These are phyloP conservation scores for Xylariaceae sp. DNA, from an alignment of 2,329 filamentous ascomycete genomes.

Conservation along the genomic window DNA sequence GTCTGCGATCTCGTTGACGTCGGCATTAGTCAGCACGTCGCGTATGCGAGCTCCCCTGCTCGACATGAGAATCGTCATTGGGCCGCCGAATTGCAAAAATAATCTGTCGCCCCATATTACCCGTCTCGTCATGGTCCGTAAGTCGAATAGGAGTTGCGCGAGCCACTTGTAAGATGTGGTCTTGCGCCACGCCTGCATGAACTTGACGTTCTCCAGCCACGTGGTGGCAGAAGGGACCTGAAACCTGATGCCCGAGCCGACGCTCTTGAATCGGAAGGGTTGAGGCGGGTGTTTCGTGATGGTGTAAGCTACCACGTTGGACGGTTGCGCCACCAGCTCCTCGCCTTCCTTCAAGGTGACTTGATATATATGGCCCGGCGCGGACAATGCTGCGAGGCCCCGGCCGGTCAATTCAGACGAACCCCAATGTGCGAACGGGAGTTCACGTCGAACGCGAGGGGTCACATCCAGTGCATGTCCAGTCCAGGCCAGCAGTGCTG, in stretches of 20 bases:
- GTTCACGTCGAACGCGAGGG: slow-evolving; percentile 72
- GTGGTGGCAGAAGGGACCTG: slow-evolving; percentile 74
- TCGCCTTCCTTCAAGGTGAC: slow-evolving; percentile 80
- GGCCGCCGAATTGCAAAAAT: slow-evolving; percentile 88
- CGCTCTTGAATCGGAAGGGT: slow-evolving; percentile 85
- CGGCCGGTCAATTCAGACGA: slow-evolving; percentile 86
- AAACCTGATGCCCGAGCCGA: slow-evolving; percentile 73
- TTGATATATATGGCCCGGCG: slow-evolving; percentile 88
- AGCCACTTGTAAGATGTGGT: slow-evolving; percentile 74
- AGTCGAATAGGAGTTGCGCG: slow-evolving; percentile 63
- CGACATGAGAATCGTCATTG: slow-evolving; percentile 82
- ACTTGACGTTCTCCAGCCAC: slow-evolving; percentile 70
- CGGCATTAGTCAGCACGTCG: slow-evolving; percentile 74
- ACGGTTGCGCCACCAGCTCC: slow-evolving; percentile 88
- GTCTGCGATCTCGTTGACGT: slow-evolving; percentile 90
- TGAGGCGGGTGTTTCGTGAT: slow-evolving; percentile 72
- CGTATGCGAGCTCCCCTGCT: slow-evolving; percentile 79
- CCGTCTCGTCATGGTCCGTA: slow-evolving; percentile 76
- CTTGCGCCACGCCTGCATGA: slow-evolving; percentile 71
- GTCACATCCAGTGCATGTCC: slow-evolving; percentile 80
- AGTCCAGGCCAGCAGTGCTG: slow-evolving; percentile 93
- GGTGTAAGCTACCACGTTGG: slow-evolving; percentile 89
- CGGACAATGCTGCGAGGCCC: slow-evolving; percentile 81
- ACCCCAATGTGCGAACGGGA: slow-evolving; percentile 88
- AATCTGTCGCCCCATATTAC: slow-evolving; percentile 93